These are phyloP conservation scores for Sugiyamaella valdiviana DNA, from an alignment of 805 yeast genomes.

Conservation along the genomic window DNA sequence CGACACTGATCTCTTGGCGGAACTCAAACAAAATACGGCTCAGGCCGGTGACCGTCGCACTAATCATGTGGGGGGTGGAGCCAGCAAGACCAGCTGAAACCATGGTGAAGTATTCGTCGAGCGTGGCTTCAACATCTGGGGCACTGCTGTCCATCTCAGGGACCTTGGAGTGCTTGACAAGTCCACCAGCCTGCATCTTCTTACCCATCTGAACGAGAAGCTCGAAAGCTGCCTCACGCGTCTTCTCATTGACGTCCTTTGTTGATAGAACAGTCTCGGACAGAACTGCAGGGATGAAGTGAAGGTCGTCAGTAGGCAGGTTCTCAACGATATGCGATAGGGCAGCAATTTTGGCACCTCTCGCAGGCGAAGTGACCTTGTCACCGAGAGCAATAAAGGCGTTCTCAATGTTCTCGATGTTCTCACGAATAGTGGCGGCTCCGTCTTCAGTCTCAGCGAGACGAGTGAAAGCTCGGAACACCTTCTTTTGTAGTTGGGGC, in stretches of 20 bases:
- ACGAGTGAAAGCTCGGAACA: conserved; percentile 62
- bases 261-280: conserved; percentile 88
- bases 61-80: conserved; percentile 88
- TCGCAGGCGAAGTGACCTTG: conserved; percentile 61
- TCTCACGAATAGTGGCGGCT: conserved; percentile 44
- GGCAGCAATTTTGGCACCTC: conserved; percentile 72
- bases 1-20: conserved; percentile 54
- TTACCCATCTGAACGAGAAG: conserved; percentile 75
- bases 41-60: conserved; percentile 90
- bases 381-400: conserved; percentile 43
- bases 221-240: conserved; percentile 74
- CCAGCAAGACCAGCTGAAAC: conserved; percentile 96
- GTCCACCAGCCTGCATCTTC: conserved; percentile 61
- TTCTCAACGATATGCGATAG: conserved; percentile 53
- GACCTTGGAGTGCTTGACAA: conserved; percentile 55
- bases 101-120: conserved; percentile 84
- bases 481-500: conserved; percentile 77
- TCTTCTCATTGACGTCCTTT: conserved; percentile 87
- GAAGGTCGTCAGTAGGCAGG: conserved; percentile 58
- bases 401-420: conserved; percentile 52
- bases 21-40: conserved; percentile 85
- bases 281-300: conserved; percentile 72
- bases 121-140: conserved; percentile 60
- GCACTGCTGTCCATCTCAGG: conserved; percentile 53
- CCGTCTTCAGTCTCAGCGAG: conserved; percentile 68